Evolutionary conservation across 2,329 filamentous ascomycete species (phyloP), one percentile per base, ranked within the genome.

Genomic region (Exophiala phaeomuriformis): DNA sequence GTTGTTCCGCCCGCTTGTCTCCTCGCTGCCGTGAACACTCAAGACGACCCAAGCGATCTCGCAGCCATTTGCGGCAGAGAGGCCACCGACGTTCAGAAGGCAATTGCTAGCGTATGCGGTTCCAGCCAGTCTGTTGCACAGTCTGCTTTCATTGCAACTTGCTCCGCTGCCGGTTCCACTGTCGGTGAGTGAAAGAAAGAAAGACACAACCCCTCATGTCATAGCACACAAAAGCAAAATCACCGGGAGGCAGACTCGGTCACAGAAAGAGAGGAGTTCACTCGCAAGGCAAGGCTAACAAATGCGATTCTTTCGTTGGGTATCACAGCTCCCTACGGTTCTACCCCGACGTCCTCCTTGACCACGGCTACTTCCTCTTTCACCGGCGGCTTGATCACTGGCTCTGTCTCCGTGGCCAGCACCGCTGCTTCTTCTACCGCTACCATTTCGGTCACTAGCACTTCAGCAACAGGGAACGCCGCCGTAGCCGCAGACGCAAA

Each of bases 1-100:
- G 71, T 45, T 53, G 69, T 68, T 48, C 72, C 76, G 43, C 75
- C 76, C 30, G 74, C 73, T 50, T 80, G 77, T 65, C 67, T 80
- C 43, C 67, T 79, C 42, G 69, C 67, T 40, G 75, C 73, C 36
- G 69, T 79, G 60, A 76, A 76, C 56, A 63, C 66, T 42, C 63
- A 70, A 49, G 33, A 63, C 47, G 61, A 69, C 52, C 72, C 72
- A 5, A 63, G 65, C 36, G 66, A 75, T 54, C 58, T 74, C 31
- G 64, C 68, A 47, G 59, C 65, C 9, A 60, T 74, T 46, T 75
- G 73, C 55, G 68, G 69, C 45, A 62, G 68, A 43, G 57, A 56
- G 10, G 64, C 65, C 31, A 61, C 64, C 39, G 64, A 68, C 29
- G 64, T 74, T 42, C 64, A 73, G 61, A 59, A 64, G 4, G 57